These are phyloP conservation scores for Picea abies DNA, from an alignment of 83 land plant species.

Conservation along the genomic window DNA sequence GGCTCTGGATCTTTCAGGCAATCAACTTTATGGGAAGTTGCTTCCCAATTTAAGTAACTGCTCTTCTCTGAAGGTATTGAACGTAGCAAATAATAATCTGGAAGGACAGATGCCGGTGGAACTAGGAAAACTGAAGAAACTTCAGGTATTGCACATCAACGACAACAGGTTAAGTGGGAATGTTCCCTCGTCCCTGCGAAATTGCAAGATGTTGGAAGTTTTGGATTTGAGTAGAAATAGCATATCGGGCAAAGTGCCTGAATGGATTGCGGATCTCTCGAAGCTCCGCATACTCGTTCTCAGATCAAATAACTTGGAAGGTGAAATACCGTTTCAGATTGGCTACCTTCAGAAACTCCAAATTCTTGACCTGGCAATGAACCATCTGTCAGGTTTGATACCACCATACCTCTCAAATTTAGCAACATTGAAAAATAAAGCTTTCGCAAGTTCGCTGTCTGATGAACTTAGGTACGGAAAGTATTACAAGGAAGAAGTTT, in stretches of 20 bases:
- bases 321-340: neutral
- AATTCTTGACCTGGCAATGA: constrained; percentile 2
- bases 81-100: too few relatives aligned
- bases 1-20: constrained; percentile 1
- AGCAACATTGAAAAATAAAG: neutral
- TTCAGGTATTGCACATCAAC: too few relatives aligned
- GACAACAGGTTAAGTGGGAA: too few relatives aligned
- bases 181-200: too few relatives aligned
- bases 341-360: neutral
- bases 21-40: neutral
- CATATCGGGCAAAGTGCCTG: too few relatives aligned
- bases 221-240: too few relatives aligned
- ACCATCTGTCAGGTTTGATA: neutral
- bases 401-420: neutral
- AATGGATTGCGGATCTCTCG: neutral
- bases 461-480: neutral
- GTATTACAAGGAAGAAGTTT: neutral
- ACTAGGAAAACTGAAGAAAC: too few relatives aligned
- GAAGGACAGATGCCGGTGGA: too few relatives aligned
- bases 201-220: too few relatives aligned
- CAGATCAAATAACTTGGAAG: neutral
- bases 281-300: neutral
- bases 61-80: too few relatives aligned
- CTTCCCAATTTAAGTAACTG: too few relatives aligned
- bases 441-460: neutral